Evolutionary conservation across 768 basidiomycete species (phyloP), one percentile per base, ranked within the genome.

Genomic region (Coprinopsis marcescibilis): DNA sequence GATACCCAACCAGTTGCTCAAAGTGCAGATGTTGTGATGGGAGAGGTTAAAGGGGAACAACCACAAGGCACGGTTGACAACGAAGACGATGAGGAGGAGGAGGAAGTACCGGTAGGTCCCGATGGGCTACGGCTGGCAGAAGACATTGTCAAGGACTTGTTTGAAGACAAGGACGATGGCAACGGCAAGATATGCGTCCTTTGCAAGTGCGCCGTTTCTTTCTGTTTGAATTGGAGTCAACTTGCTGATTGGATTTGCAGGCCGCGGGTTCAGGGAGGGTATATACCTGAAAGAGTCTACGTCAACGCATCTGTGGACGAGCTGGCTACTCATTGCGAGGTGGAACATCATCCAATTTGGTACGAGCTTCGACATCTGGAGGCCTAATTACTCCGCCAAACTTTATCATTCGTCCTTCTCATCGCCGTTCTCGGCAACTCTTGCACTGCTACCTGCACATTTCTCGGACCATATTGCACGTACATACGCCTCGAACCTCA

Each of bases 171-270:
- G 12, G 63, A 63, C 30, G 59, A 54, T 20, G n/a, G n/a, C n/a
- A 63, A 59, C 3, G 49, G 51, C 32, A 54, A 65, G 29, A 66
- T 64, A 33, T 83, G 81, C 48, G 64, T 57, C 40, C 62, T 79
- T 27, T 83, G 81, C 73, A 53, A 63, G 81, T 79, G 45, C 60
- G 80, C 69, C 41, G 13, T n/a, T n/a, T 46, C 40, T 20, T 24
- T 51, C 20, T 36, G 3, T 17, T 42, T 14, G 3, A 10, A 32
- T 39, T 15, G 3, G 20, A 27, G 10, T n/a, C 13, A 36, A 10
- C 8, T 36, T n/a, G n/a, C n/a, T n/a, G n/a, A n/a, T n/a, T n/a
- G n/a, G n/a, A n/a, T n/a, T n/a, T n/a, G n/a, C n/a, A n/a, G n/a
- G n/a, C n/a, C n/a, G n/a, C n/a, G n/a, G n/a, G n/a, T n/a, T n/a